Conservation (phyloP, 2,329 filamentous ascomycete genomes). For the Seiridium cupressi region DNA sequence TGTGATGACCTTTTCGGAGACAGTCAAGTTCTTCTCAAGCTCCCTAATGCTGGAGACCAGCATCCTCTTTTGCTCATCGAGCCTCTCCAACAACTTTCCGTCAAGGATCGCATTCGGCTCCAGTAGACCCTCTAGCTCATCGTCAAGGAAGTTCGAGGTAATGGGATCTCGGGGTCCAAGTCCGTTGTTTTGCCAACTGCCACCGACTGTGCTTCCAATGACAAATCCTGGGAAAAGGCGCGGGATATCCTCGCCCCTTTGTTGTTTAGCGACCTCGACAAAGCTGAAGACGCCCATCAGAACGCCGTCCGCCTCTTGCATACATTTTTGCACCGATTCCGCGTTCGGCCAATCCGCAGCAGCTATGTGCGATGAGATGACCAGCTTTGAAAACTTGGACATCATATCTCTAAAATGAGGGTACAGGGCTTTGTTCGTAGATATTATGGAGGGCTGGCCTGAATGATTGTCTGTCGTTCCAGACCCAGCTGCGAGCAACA, state of each 20-base stretch:
- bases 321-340: conserved; percentile 90
- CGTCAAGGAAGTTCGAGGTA: conserved; percentile 82
- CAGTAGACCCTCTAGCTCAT: conserved; percentile 63
- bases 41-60: conserved; percentile 84
- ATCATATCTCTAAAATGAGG: conserved; percentile 99
- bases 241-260: conserved; percentile 88
- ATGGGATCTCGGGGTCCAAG: conserved; percentile 66
- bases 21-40: conserved; percentile 77
- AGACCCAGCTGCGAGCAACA: conserved; percentile 92
- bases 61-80: conserved; percentile 83
- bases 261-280: conserved; percentile 90
- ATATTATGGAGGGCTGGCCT: conserved; percentile 98
- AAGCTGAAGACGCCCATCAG: conserved; percentile 93
- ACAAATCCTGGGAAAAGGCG: conserved; percentile 94
- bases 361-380: conserved; percentile 96
- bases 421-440: conserved; percentile 94
- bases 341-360: conserved; percentile 93
- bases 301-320: conserved; percentile 97
- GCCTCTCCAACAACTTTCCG: conserved; percentile 71
- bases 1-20: conserved; percentile 80
- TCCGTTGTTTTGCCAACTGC: conserved; percentile 81
- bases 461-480: conserved; percentile 98
- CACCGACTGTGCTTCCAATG: conserved; percentile 77
- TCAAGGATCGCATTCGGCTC: conserved; percentile 78
- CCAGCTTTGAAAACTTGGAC: conserved; percentile 99